phyloP scores from a whole-genome alignment of 352 stramenopile species.

The Thraustochytrium striatum region DNA sequence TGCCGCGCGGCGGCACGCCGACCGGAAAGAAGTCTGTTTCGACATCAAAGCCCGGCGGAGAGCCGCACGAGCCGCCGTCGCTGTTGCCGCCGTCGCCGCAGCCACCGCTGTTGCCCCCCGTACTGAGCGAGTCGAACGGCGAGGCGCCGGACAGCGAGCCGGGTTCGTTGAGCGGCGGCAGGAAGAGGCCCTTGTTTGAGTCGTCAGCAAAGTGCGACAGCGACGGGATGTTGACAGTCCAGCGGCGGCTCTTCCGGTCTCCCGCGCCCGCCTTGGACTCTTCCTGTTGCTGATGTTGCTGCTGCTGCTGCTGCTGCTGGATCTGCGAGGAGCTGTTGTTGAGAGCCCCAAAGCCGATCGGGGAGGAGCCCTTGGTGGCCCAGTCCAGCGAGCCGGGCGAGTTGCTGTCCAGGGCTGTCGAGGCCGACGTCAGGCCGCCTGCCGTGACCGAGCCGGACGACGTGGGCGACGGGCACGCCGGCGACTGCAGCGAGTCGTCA shows the following conservation, averaged over 20 bases:
- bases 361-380: neutral
- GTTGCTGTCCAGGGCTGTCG: neutral
- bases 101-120: no score
- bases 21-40: neutral
- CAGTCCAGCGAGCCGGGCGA: neutral
- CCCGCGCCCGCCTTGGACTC: neutral
- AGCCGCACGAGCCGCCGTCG: neutral
- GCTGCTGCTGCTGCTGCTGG: neutral
- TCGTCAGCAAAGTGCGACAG: slow-evolving; percentile 34
- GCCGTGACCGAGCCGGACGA: neutral
- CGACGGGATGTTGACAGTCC: slow-evolving; percentile 40
- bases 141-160: no score
- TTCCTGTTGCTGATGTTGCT: no score
- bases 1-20: neutral
- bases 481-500: neutral
- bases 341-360: slow-evolving; percentile 26
- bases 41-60: neutral
- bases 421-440: neutral
- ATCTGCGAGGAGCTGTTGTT: neutral
- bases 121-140: neutral
- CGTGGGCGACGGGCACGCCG: neutral
- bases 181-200: neutral
- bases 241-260: slow-evolving; percentile 12
- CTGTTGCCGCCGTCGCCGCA: neutral
- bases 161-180: neutral